Conservation (phyloP, 1,284 basidiomycete genomes). For the Microbotryum lychnidis-dioicae region DNA sequence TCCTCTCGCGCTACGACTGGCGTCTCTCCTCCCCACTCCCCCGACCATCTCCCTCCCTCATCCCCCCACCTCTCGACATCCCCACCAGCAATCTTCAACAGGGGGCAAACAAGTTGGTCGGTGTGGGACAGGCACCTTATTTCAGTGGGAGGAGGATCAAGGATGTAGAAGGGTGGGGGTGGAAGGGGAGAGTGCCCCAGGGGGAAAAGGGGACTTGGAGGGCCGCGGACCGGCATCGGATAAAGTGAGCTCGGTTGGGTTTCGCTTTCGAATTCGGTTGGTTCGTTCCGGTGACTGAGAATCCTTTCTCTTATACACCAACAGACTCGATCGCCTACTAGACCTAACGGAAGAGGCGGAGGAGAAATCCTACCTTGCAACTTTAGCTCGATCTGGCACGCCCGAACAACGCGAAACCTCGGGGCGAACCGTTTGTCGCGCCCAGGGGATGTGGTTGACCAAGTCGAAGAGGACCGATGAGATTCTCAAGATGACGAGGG, state of each 20-base stretch:
- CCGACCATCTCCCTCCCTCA: neutral
- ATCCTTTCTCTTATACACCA: no score
- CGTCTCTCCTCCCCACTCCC: constrained; percentile 26
- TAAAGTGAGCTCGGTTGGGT: constrained; percentile 3
- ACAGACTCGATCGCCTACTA: constrained; percentile 23
- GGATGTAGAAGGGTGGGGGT: constrained; percentile 16
- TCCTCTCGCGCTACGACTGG: constrained; percentile 32
- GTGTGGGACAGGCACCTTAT: constrained; percentile 15
- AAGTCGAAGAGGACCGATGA: constrained; percentile 6
- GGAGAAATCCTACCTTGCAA: constrained; percentile 18
- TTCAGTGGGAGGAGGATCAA: neutral
- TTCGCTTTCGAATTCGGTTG: neutral
- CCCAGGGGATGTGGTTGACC: constrained; percentile 17
- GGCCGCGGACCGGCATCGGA: constrained; percentile 11
- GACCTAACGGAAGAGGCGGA: constrained; percentile 12
- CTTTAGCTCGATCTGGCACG: constrained; percentile 10
- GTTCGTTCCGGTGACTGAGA: no score
- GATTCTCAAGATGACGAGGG: constrained; percentile 9
- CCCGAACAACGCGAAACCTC: constrained; percentile 14
- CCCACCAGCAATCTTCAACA: constrained; percentile 1
- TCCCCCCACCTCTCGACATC: constrained; percentile 8
- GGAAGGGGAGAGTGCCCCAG: constrained; percentile 16
- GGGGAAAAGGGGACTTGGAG: constrained; percentile 11
- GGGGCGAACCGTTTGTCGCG: constrained; percentile 14
- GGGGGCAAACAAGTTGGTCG: constrained; percentile 28